Conservation (phyloP, 352 stramenopile genomes). For the Elongisporangium prolatum region DNA sequence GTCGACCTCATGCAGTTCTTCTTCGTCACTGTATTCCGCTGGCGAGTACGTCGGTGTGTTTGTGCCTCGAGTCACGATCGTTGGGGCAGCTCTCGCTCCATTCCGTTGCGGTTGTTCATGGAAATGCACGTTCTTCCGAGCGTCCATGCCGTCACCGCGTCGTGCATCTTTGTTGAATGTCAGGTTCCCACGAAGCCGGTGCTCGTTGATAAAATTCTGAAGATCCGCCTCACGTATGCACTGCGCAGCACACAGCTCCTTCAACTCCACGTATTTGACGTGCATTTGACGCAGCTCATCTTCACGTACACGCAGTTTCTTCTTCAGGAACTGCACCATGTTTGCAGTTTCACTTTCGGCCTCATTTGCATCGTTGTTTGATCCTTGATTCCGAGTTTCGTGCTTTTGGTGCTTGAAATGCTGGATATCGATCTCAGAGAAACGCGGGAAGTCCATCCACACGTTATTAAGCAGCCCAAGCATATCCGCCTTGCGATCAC, state of each 20-base stretch:
- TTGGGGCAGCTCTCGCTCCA: constrained; percentile 5
- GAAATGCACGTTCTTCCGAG: constrained; percentile 9
- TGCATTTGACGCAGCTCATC: constrained; percentile 53
- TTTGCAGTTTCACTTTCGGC: constrained; percentile 12
- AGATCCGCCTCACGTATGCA: constrained; percentile 71
- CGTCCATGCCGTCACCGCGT: constrained; percentile 7
- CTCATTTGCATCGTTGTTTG: constrained; percentile 12
- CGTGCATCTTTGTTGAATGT: constrained; percentile 34
- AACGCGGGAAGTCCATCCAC: constrained; percentile 55
- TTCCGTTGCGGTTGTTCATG: constrained; percentile 10
- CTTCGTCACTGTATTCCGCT: constrained; percentile 1
- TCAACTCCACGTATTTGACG: constrained; percentile 68
- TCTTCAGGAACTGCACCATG: constrained; percentile 49
- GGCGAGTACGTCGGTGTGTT: constrained; percentile 12
- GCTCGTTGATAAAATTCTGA: constrained; percentile 81
- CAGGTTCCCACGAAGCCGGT: constrained; percentile 66
- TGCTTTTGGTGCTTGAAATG: constrained; percentile 1
- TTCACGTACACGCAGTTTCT: constrained; percentile 47
- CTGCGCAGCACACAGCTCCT: constrained; percentile 69
- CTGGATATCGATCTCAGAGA: constrained; percentile 10
- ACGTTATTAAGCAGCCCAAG: constrained; percentile 33
- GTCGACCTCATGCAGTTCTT: constrained; percentile 6
- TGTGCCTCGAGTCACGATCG: constrained; percentile 11
- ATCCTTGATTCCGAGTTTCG: neutral
- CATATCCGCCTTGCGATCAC: constrained; percentile 20